phyloP scores from a whole-genome alignment of 805 yeast genomes.

The Candida ipomoeae region DNA sequence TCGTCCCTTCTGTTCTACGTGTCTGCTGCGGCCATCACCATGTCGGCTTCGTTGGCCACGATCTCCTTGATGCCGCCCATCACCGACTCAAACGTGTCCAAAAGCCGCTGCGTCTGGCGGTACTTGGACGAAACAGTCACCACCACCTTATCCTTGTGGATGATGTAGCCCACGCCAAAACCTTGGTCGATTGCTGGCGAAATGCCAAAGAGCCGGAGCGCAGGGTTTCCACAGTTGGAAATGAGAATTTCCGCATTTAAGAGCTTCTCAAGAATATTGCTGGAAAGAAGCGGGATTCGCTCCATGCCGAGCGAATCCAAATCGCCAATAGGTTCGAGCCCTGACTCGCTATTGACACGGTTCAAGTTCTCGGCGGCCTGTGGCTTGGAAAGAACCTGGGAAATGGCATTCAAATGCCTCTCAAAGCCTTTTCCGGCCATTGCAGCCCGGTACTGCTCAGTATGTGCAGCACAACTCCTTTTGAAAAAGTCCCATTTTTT shows the following conservation, averaged over 20 bases:
- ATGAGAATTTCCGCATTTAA: constrained; percentile 34
- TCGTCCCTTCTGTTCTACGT: constrained; percentile 31
- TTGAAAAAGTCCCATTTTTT: constrained; percentile 50
- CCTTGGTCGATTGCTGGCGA: constrained; percentile 91
- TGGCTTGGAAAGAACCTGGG: constrained; percentile 50
- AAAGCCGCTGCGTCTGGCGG: constrained; percentile 78
- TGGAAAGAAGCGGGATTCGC: constrained; percentile 30
- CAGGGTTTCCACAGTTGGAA: constrained; percentile 86
- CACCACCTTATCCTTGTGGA: constrained; percentile 72
- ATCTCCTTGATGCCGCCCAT: constrained; percentile 54
- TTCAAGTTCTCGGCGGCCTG: constrained; percentile 35
- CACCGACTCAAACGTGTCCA: constrained; percentile 62
- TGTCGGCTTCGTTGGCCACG: constrained; percentile 36
- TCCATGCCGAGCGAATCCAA: constrained; percentile 6
- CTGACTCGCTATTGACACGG: constrained; percentile 30
- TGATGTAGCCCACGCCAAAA: constrained; percentile 88
- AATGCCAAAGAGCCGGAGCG: constrained; percentile 81
- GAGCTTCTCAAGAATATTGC: constrained; percentile 32
- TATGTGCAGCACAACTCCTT: constrained; percentile 51
- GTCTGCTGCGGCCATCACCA: constrained; percentile 28
- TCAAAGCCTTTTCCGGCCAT: constrained; percentile 67
- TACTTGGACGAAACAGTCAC: constrained; percentile 84
- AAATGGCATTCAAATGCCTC: constrained; percentile 63
- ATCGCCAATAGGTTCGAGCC: constrained; percentile 15
- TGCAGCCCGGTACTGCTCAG: constrained; percentile 45